phyloP scores from a whole-genome alignment of 768 basidiomycete genomes.

The Psilocybe cyanescens region DNA sequence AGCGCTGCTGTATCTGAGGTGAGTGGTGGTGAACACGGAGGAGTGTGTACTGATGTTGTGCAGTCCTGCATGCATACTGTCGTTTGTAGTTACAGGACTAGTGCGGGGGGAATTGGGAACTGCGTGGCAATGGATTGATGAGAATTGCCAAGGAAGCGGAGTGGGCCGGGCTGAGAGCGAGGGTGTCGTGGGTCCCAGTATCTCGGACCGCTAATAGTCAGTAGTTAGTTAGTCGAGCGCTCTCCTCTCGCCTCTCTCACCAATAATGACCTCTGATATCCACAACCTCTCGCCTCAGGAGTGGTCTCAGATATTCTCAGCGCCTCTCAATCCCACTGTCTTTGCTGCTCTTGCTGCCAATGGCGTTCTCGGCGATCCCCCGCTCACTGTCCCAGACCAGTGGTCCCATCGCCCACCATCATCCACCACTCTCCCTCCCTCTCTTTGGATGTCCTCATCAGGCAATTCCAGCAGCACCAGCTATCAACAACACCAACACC shows the following conservation, averaged over 20 bases:
- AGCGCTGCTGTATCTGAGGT: conserved; percentile 91
- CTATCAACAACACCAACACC: conserved; percentile 45
- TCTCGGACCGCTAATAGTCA: conserved; percentile 16
- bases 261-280: conserved; percentile 26
- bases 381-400: conserved; percentile 17
- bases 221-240: neutral
- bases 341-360: conserved; percentile 67
- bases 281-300: conserved; percentile 33
- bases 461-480: no score
- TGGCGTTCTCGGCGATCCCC: conserved; percentile 51
- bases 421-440: conserved; percentile 62
- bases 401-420: conserved; percentile 46
- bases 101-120: conserved; percentile 70
- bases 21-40: conserved; percentile 15
- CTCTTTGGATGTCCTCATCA: conserved; percentile 81
- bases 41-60: neutral
- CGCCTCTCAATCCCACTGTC: conserved; percentile 61
- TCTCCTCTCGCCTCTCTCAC: conserved; percentile 3
- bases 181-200: conserved; percentile 16
- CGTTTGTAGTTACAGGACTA: conserved; percentile 63
- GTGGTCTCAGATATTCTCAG: conserved; percentile 65
- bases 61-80: conserved; percentile 78
- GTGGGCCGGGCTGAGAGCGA: conserved; percentile 4
- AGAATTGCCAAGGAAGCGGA: conserved; percentile 8
- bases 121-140: conserved; percentile 66